Evolutionary conservation across 495 filamentous ascomycete genomes (phyloP), one percentile per base, ranked within the genome.

Genomic region (Viridothelium virens): DNA sequence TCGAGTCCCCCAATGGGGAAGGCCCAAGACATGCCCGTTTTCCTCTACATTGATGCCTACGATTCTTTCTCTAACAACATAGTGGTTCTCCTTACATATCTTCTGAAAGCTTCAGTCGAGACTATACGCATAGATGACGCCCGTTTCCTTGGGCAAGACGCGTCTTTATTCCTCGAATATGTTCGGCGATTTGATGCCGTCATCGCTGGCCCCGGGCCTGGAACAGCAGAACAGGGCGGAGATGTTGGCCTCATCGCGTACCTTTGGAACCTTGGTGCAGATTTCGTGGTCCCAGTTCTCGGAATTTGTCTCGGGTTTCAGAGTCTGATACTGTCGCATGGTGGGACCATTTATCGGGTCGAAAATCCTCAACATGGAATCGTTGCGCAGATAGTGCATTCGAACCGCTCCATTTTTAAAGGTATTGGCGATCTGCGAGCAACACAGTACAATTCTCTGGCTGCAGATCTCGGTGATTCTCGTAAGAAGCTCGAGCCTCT

Each of bases 21-120:
- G 25, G 41, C 41, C 41, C 7, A 7, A 44, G 41, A 44, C 6
- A 44, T 44, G 14, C 14, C 41, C 41, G 14, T 36, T 33, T 59
- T 34, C 63, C 85, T 98, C 56, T 92, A 94, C 75, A 77, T 98
- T 53, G 94, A 98, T 74, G 91, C 92, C 63, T 95, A 96, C 72
- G 94, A 97, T 77, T 96, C 92, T 63, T 97, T 96, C 79, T 87
- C 92, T 53, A 90, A 96, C 77, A 97, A 96, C 79, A 92, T 97
- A 67, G 84, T 92, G 56, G 82, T 87, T 16, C 85, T 94, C 69
- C 81, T 97, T 18, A 80, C 86, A 67, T 84, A 87, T 9, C 79
- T 79, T 16, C 78, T 91, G 10, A 75, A 78, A 61, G 90, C 83
- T 36, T 78, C 85, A 33, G 87, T 96, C 61, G 85, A 84, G 6